Evolutionary conservation across 148 eudicot species (phyloP).

Genomic region (Tetragonia tetragonoides): DNA sequence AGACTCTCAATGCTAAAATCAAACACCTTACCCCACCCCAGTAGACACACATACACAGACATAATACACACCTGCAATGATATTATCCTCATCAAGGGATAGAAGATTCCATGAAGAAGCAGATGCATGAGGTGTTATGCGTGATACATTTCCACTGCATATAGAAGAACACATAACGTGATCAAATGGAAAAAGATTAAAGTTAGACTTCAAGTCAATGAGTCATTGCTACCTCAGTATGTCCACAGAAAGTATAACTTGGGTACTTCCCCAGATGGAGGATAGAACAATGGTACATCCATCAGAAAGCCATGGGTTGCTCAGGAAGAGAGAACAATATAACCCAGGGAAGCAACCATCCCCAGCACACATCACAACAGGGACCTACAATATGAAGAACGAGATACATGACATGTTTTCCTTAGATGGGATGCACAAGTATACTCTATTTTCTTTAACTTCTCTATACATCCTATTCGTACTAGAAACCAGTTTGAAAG

Average conservation of each 20-base stretch:
- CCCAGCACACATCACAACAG: constrained; percentile 80
- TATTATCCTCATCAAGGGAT: constrained; percentile 72
- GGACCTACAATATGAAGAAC: constrained; percentile 51
- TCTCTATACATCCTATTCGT: not conserved
- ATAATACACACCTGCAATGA: constrained; percentile 63
- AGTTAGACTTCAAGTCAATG: constrained; percentile 2
- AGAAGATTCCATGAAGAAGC: constrained; percentile 70
- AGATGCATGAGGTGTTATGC: constrained; percentile 59
- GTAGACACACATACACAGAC: too few species aligned
- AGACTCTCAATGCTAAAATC: not conserved
- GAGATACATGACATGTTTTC: not conserved
- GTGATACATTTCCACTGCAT: constrained; percentile 65
- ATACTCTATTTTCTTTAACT: not conserved
- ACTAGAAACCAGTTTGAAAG: not conserved
- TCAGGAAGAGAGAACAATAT: constrained; percentile 51
- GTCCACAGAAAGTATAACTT: constrained; percentile 72
- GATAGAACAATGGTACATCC: constrained; percentile 74
- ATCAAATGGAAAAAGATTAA: constrained; percentile 5
- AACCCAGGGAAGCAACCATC: constrained; percentile 85
- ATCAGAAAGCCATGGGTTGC: constrained; percentile 89
- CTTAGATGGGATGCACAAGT: constrained; percentile 1
- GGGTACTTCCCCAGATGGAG: constrained; percentile 77
- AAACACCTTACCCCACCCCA: not conserved
- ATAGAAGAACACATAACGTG: constrained; percentile 12
- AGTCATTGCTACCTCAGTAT: constrained; percentile 52